Evolutionary conservation across 306 rosid species (phyloP).

Genomic region (Gleditsia sinensis): DNA sequence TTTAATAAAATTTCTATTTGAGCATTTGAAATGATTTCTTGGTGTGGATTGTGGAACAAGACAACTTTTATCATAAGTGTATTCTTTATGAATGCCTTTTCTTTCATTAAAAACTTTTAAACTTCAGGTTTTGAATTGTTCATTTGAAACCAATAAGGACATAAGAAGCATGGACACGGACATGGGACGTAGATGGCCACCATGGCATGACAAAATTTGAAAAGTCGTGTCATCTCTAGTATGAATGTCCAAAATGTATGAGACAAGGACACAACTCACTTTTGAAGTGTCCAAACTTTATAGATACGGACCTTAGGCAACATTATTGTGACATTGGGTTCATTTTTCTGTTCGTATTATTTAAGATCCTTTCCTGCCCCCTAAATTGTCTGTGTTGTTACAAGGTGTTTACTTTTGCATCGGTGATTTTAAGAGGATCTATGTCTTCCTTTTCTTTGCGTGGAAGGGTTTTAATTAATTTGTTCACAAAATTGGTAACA

Average conservation of each 20-base stretch:
- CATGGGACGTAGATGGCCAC: no score
- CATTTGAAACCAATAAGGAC: no score
- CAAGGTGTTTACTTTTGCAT: not conserved
- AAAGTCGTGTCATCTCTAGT: no score
- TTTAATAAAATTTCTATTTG: not conserved
- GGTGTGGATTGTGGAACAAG: constrained; percentile 7
- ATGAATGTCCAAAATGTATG: no score
- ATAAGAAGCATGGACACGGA: no score
- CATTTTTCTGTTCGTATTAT: constrained; percentile 7
- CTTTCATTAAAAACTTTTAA: constrained; percentile 6
- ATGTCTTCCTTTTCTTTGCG: not conserved
- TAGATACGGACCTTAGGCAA: not conserved
- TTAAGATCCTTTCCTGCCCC: not conserved
- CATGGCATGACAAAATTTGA: no score
- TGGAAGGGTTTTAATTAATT: not conserved
- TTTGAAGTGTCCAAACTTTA: no score
- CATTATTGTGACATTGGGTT: not conserved
- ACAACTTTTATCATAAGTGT: not conserved
- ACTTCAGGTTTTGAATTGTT: not conserved
- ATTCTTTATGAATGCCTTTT: not conserved
- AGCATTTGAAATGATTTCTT: not conserved
- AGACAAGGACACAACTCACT: no score
- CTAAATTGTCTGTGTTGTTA: not conserved
- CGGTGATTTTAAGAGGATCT: constrained; percentile 5
- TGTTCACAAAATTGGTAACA: constrained; percentile 4